A percentile compares a stretch with the other conserved stretches of the same genome.
Evolutionary conservation across 345 rosid genomes (phyloP).

Genomic region (Gossypium longicalyx): DNA sequence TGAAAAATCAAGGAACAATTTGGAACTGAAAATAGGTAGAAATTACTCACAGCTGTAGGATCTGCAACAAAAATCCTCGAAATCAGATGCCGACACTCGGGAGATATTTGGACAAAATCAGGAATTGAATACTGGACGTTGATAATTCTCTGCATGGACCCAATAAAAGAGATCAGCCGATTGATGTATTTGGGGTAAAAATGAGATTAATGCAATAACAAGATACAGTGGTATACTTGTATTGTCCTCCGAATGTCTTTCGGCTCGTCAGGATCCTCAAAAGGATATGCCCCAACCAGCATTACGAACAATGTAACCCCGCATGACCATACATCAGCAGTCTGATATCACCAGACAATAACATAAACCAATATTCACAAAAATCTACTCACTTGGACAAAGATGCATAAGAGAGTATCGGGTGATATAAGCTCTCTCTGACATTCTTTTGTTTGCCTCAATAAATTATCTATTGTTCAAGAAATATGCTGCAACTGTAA

Average conservation of each 20-base stretch:
- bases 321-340: slow-evolving; percentile 98
- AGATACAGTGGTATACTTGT: slow-evolving; percentile 39
- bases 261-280: slow-evolving; percentile 94
- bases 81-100: slow-evolving; percentile 73
- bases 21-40: neutral
- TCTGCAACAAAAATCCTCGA: slow-evolving; percentile 83
- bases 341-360: slow-evolving; percentile 37
- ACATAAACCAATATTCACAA: neutral
- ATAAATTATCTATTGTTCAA: neutral
- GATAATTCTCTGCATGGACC: slow-evolving; percentile 61
- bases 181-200: neutral
- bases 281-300: slow-evolving; percentile 95
- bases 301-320: slow-evolving; percentile 92
- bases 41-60: slow-evolving; percentile 55
- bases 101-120: slow-evolving; percentile 62
- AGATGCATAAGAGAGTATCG: neutral
- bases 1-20: neutral
- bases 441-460: neutral
- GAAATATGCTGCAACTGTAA: neutral
- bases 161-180: neutral
- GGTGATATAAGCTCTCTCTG: neutral
- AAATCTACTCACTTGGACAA: neutral
- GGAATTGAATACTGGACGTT: slow-evolving; percentile 85
- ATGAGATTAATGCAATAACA: neutral
- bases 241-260: slow-evolving; percentile 81